phyloP scores from a whole-genome alignment of 352 stramenopile species.

The Chrysophaeum taylorii region DNA sequence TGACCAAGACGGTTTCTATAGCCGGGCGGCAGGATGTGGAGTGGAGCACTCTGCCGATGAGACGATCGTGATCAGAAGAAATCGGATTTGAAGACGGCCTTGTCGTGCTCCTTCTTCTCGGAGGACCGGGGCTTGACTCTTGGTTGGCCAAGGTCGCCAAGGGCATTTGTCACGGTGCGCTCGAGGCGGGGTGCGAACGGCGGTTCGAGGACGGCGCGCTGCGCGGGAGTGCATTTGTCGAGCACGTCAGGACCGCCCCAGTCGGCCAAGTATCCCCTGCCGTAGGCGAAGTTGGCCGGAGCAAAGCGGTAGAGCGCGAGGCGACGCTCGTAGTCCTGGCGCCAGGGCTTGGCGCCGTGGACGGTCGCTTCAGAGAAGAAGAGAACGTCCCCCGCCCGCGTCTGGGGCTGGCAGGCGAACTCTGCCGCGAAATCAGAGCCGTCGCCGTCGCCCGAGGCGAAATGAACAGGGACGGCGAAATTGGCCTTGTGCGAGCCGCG shows the following conservation, averaged over 20 bases:
- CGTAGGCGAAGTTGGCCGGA: slow-evolving; percentile 49
- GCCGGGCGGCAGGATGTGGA: no score
- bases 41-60: no score
- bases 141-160: slow-evolving; percentile 38
- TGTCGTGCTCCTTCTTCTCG: slow-evolving; percentile 55
- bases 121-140: slow-evolving; percentile 40
- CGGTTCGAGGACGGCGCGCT: slow-evolving; percentile 40
- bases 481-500: slow-evolving; percentile 60
- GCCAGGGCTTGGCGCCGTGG: slow-evolving; percentile 56
- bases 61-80: slow-evolving; percentile 60
- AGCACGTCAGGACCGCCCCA: slow-evolving; percentile 11
- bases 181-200: slow-evolving; percentile 58
- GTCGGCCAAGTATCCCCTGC: slow-evolving; percentile 50
- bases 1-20: no score
- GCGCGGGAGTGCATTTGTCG: slow-evolving; percentile 24
- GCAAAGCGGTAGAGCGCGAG: slow-evolving; percentile 56
- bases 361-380: slow-evolving; percentile 61
- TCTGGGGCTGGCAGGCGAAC: slow-evolving; percentile 50
- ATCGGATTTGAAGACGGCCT: slow-evolving; percentile 54
- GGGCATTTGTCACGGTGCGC: slow-evolving; percentile 32
- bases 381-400: slow-evolving; percentile 60
- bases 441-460: slow-evolving; percentile 50
- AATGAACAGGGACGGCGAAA: slow-evolving; percentile 50
- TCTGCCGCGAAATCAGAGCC: slow-evolving; percentile 33
- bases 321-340: slow-evolving; percentile 11